These are phyloP conservation scores for Erucastrum elatum DNA, from an alignment of 345 rosid genomes.

Conservation along the genomic window DNA sequence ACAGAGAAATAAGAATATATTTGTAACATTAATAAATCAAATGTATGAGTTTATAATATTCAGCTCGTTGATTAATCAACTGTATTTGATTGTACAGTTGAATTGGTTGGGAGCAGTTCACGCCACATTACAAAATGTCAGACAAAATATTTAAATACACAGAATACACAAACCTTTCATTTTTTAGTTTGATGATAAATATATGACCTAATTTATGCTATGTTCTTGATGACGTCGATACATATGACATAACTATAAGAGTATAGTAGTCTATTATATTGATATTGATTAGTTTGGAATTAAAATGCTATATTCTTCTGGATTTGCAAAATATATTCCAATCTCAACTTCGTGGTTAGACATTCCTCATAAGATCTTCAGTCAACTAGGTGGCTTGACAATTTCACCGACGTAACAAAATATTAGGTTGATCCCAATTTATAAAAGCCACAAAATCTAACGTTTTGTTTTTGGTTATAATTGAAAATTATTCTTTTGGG, in stretches of 20 bases:
- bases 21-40: neutral
- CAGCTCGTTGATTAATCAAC: slow-evolving; percentile 8
- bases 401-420: neutral
- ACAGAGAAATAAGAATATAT: neutral
- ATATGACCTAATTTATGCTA: slow-evolving; percentile 17
- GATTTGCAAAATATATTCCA: slow-evolving; percentile 11
- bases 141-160: neutral
- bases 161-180: slow-evolving; percentile 14
- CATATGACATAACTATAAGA: slow-evolving; percentile 17
- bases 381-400: slow-evolving; percentile 20
- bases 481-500: neutral
- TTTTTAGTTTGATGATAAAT: slow-evolving; percentile 14
- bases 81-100: slow-evolving; percentile 9
- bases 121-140: slow-evolving; percentile 27
- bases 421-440: neutral
- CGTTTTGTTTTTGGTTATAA: neutral
- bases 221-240: slow-evolving; percentile 26
- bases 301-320: neutral
- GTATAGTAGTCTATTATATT: slow-evolving; percentile 7
- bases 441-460: neutral
- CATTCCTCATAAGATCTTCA: neutral
- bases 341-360: slow-evolving; percentile 10
- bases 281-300: neutral
- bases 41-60: neutral
- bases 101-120: slow-evolving; percentile 20